phyloP scores from a whole-genome alignment of 2,329 filamentous ascomycete species.

The Talaromyces sp. region DNA sequence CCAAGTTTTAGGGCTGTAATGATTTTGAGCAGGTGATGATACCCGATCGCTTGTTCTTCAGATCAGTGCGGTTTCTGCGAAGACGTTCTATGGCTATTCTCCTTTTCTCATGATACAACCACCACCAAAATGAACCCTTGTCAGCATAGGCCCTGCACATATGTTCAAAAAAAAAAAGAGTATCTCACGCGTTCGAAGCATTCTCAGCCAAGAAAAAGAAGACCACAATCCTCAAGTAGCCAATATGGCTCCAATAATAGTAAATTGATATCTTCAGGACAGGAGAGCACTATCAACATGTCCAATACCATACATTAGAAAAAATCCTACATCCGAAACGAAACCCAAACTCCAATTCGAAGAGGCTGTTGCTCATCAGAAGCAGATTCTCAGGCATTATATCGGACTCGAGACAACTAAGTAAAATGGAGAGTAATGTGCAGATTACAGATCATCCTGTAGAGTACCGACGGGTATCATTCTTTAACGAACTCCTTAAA shows the following conservation, averaged over 20 bases:
- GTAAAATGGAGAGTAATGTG: neutral
- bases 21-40: neutral
- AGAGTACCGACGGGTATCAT: neutral
- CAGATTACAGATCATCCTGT: neutral
- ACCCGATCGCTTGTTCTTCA: neutral
- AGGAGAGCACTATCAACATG: neutral
- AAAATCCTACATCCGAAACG: neutral
- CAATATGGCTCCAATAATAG: neutral
- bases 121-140: neutral
- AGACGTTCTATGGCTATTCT: neutral
- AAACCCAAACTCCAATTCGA: neutral
- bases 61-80: neutral
- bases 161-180: neutral
- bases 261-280: neutral
- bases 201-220: neutral
- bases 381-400: neutral
- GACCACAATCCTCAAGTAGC: neutral
- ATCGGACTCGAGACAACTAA: neutral
- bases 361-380: neutral
- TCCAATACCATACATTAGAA: neutral
- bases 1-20: neutral
- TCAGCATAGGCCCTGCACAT: neutral
- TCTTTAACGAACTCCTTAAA: neutral
- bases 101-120: neutral
- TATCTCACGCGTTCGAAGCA: neutral